Evolutionary conservation across 352 stramenopile species (phyloP), one percentile per base, ranked within the genome.

Genomic region (Globisporangium solare): DNA sequence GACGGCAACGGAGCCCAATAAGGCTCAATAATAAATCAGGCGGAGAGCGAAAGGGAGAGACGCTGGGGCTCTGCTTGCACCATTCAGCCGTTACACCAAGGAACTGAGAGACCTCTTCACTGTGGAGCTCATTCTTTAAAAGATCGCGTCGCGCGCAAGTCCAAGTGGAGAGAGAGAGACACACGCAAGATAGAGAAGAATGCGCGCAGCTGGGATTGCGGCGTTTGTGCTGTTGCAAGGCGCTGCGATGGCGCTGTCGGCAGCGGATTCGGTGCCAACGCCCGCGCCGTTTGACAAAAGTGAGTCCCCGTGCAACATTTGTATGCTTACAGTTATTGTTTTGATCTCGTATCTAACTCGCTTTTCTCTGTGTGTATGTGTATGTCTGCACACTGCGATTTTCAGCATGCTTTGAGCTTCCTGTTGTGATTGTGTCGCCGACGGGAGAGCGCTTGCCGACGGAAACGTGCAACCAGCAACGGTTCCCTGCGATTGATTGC

Each of bases 391-490:
- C 7, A 35, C 27, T 35, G 27, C 5, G 7, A 35, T 32, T n/a
- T 12, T 3, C 13, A 79, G 70, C 54, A 6, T 91, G 80, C 58
- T 86, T 86, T 61, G 80, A 89, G 49, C 60, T 91, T 48, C 80
- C 80, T 3, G 67, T 91, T 40, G 71, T 91, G 47, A 70, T 89
- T 31, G 59, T 91, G 47, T 81, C 78, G 57, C 73, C 80, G 35
- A 48, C 76, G 49, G 67, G 71, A 60, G 64, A 62, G 51, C 70
- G 65, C 35, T 86, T 91, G 61, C 83, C 83, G n/a, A 72, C 82
- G 32, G 54, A 71, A 42, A 87, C 73, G 39, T 93, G 83, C 64
- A 87, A 89, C 63, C 79, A 88, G 49, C 61, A 79, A 27, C 78
- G 76, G 8, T 88, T 79, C 49, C 83, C 83, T 6, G 75, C 83